phyloP scores from a whole-genome alignment of 2,329 filamentous ascomycete species.

The Sporothrix sp. region DNA sequence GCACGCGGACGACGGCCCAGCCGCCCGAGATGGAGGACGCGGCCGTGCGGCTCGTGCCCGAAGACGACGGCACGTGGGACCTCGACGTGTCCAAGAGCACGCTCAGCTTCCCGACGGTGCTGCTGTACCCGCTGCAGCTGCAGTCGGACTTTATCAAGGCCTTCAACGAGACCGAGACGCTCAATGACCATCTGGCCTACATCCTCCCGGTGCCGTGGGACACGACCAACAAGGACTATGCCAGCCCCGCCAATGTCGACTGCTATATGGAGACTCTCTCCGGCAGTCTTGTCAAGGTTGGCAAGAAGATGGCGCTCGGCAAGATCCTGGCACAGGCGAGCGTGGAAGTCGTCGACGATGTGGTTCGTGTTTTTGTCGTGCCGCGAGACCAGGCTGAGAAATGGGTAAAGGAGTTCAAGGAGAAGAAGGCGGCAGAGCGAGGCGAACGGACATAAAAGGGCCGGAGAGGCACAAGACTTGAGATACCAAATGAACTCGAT shows the following conservation, averaged over 20 bases:
- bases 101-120: conserved; percentile 66
- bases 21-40: conserved; percentile 87
- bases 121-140: conserved; percentile 74
- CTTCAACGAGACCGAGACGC: conserved; percentile 65
- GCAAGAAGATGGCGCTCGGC: conserved; percentile 69
- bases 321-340: conserved; percentile 63
- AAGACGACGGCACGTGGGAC: conserved; percentile 33
- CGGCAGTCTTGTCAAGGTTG: conserved; percentile 79
- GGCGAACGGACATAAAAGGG: conserved; percentile 18
- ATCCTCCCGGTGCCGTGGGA: conserved; percentile 91
- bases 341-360: conserved; percentile 77
- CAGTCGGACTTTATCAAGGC: conserved; percentile 88
- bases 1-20: conserved; percentile 53
- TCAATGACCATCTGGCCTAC: conserved; percentile 72
- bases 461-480: too few relatives aligned
- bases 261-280: conserved; percentile 78
- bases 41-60: conserved; percentile 53
- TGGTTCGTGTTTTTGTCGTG: conserved; percentile 75
- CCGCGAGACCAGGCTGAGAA: conserved; percentile 56
- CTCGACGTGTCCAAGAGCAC: conserved; percentile 61
- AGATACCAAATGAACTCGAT: background rate
- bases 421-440: conserved; percentile 49
- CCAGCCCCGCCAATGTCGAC: conserved; percentile 58
- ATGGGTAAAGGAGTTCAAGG: conserved; percentile 85
- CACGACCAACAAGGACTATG: conserved; percentile 50